A percentile compares a stretch with the other conserved stretches of the same genome.
Evolutionary conservation across 805 yeast genomes (phyloP).

Genomic region (Metschnikowia drakensbergensis): DNA sequence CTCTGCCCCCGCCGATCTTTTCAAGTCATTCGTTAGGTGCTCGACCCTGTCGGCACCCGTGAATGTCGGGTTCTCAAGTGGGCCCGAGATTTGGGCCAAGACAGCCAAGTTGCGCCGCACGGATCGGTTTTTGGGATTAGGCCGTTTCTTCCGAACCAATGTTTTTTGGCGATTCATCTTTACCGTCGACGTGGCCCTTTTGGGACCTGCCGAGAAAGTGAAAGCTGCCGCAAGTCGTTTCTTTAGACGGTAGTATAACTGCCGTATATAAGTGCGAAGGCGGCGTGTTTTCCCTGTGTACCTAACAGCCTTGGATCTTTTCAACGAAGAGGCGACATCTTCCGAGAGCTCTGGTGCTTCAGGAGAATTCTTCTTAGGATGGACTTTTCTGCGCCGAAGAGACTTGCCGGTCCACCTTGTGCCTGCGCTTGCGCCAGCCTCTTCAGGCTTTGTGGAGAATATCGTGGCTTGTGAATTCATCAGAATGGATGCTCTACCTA

Average conservation of each 20-base stretch:
- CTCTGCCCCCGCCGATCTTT: slow-evolving; percentile 13
- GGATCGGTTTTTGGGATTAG: not conserved
- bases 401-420: not conserved
- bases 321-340: not conserved
- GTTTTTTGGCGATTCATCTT: slow-evolving; percentile 1
- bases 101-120: slow-evolving; percentile 2
- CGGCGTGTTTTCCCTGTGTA: not conserved
- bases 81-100: slow-evolving; percentile 24
- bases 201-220: slow-evolving; percentile 11
- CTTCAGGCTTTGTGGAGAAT: slow-evolving; percentile 36
- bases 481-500: slow-evolving; percentile 24
- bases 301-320: not conserved
- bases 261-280: slow-evolving; percentile 1
- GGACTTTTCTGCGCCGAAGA: not conserved
- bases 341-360: not conserved
- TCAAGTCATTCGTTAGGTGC: slow-evolving; percentile 13
- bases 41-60: slow-evolving; percentile 27
- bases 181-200: slow-evolving; percentile 12
- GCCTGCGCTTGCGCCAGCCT: not conserved
- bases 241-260: slow-evolving; percentile 14
- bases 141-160: slow-evolving; percentile 1
- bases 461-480: slow-evolving; percentile 45
- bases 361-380: too few relatives aligned
- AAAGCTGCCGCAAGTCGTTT: slow-evolving; percentile 16
- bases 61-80: slow-evolving; percentile 28